These are phyloP conservation scores for Zoysia pacifica DNA, from an alignment of 176 grass and related monocot genomes.

Conservation along the genomic window DNA sequence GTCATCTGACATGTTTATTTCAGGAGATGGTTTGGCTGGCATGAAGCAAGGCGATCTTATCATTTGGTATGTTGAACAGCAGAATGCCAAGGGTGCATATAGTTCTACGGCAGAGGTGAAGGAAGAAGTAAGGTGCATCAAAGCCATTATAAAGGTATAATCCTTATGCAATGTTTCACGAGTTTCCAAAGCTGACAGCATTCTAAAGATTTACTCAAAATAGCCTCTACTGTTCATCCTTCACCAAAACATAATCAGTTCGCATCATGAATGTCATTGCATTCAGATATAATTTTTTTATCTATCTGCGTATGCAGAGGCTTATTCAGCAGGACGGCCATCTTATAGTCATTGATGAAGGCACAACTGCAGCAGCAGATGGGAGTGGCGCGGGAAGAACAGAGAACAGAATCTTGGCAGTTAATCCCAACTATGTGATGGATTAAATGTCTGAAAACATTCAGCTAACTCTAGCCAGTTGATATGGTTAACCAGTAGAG, in stretches of 20 bases:
- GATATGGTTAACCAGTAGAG: conserved; percentile 17
- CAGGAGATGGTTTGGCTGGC: conserved; percentile 82
- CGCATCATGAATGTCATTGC: not conserved
- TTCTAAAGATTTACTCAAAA: not conserved
- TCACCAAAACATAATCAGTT: not conserved
- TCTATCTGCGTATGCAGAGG: conserved; percentile 60
- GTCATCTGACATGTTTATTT: conserved; percentile 7
- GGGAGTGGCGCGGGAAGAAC: conserved; percentile 39
- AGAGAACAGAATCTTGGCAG: conserved; percentile 76
- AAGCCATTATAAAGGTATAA: conserved; percentile 90
- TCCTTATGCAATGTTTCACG: not conserved
- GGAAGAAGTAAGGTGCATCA: conserved; percentile 90
- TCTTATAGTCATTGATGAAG: conserved; percentile 95
- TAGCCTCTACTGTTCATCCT: not conserved
- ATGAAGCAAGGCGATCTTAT: conserved; percentile 99
- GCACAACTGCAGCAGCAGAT: conserved; percentile 39
- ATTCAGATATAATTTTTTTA: conserved; percentile 10
- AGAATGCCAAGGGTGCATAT: conserved; percentile 83
- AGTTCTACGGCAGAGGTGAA: conserved; percentile 84
- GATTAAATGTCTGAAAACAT: conserved; percentile 49
- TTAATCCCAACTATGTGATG: conserved; percentile 89
- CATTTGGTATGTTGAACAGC: conserved; percentile 90
- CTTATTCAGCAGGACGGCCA: conserved; percentile 94
- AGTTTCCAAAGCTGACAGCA: not conserved
- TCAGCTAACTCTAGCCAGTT: conserved; percentile 15